These are phyloP conservation scores for Coemansia umbellata DNA, from an alignment of 192 early-diverging fungal genomes.

Conservation along the genomic window DNA sequence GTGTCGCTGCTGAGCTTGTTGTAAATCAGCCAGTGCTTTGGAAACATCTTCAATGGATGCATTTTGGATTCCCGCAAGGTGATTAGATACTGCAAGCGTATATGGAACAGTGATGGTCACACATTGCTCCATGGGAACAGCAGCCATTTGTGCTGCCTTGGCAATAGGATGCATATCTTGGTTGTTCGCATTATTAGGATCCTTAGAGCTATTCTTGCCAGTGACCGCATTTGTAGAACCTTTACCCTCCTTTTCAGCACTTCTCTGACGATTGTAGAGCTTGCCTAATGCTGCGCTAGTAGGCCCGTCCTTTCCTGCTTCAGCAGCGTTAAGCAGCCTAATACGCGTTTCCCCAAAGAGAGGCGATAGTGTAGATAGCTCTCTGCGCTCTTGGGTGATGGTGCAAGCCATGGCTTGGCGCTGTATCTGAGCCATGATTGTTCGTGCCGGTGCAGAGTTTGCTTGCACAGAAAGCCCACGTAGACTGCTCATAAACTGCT, in stretches of 20 bases:
- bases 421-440: conserved; percentile 32
- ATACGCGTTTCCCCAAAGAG: conserved; percentile 4
- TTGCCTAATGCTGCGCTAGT: neutral
- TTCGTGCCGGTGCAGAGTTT: conserved; percentile 11
- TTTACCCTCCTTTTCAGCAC: neutral
- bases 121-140: conserved; percentile 18
- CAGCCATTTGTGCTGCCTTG: conserved; percentile 9
- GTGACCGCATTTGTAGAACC: no score
- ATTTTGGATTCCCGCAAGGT: neutral
- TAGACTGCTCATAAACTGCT: conserved; percentile 11
- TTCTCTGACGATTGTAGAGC: neutral
- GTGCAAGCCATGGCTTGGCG: conserved; percentile 23
- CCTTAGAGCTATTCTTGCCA: neutral
- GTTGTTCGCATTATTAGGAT: neutral
- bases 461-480: conserved; percentile 8
- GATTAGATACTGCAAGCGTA: neutral
- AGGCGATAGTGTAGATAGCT: conserved; percentile 12
- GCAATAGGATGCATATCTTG: conserved; percentile 11
- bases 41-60: conserved; percentile 15
- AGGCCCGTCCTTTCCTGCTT: neutral
- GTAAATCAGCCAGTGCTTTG: conserved; percentile 15
- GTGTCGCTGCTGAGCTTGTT: conserved; percentile 22
- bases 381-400: conserved; percentile 34
- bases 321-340: neutral
- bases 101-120: conserved; percentile 37